Base-by-base conservation (phyloP, 768 basidiomycete genomes). In the Psilocybe cubensis region DNA sequence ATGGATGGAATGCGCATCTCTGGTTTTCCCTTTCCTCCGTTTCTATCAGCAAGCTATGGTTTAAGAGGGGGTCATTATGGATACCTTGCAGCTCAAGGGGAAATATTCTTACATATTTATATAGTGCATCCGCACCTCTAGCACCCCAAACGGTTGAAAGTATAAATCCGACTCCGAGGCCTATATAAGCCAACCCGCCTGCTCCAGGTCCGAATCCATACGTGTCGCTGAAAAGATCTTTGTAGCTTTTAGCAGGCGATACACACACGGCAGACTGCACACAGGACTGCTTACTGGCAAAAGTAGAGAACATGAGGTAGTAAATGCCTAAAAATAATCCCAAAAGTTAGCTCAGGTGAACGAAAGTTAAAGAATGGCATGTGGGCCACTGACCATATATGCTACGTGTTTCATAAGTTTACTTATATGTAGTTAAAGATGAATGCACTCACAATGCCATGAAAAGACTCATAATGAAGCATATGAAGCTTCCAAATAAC, bases 1-100 rank as follows among this genome's bases (percentile, higher is more conserved):
- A 92, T 77, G 0, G 82, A 79, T 4, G 91, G 91, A 17, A 92
- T 80, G 4, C 90, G 85, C 83, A 85, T 88, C 68, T 92, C 90
- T 0, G 91, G 90, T 60, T 81, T 87, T 4, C 85, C 86, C 29
- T 81, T 77, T 1, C 89, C 90, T 12, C 79, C 82, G 52, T 85
- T 85, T 62, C 72, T 79, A 8, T 75, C 72, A 12, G 80, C 75
- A 35, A 87, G 66, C 85, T 86, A 41, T 11, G 8, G 17, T 38
- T 28, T 14, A 12, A 46, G 28, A 23, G 3, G 10, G 9, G 14
- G 12, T n/a, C 5, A 25, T 38, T 6, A 4, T 25, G 8, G 14
- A 11, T 4, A 6, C 1, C 7, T 3, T 31, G 14, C 14, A 11
- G n/a, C n/a, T n/a, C n/a, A n/a, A n/a, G n/a, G n/a, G n/a, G n/a